These are phyloP conservation scores for Zasmidium citrigriseum DNA, from an alignment of 2,329 filamentous ascomycete genomes.

Conservation along the genomic window DNA sequence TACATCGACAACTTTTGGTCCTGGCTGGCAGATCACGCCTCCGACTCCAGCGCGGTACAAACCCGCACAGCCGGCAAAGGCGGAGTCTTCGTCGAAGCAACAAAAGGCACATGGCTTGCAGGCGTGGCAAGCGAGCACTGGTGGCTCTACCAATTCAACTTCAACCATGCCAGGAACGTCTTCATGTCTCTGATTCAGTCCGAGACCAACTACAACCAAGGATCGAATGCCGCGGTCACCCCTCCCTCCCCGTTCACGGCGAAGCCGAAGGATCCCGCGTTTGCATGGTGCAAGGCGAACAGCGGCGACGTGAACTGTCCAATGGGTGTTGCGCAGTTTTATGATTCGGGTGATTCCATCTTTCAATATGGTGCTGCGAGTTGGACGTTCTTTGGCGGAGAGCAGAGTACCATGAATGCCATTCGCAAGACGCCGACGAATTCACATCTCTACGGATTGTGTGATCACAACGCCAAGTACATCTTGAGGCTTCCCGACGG, in stretches of 20 bases:
- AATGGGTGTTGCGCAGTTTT: slow-evolving; percentile 26
- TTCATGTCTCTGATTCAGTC: slow-evolving; percentile 51
- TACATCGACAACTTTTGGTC: slow-evolving; percentile 57
- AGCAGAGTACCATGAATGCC: slow-evolving; percentile 14
- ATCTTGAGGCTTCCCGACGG: slow-evolving; percentile 16
- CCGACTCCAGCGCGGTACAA: slow-evolving; percentile 38
- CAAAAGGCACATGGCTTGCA: slow-evolving; percentile 53
- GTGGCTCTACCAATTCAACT: slow-evolving; percentile 52
- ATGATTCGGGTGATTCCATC: slow-evolving; percentile 29
- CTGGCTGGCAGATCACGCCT: slow-evolving; percentile 54
- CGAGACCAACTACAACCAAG: slow-evolving; percentile 51
- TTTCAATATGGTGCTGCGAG: slow-evolving; percentile 39
- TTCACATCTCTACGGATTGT: slow-evolving; percentile 12
- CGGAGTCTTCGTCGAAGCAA: slow-evolving; percentile 38
- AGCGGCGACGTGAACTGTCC: slow-evolving; percentile 26
- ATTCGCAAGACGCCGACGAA: slow-evolving; percentile 8
- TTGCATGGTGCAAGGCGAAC: slow-evolving; percentile 20
- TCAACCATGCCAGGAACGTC: slow-evolving; percentile 50
- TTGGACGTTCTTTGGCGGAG: slow-evolving; percentile 37
- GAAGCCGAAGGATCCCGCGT: slow-evolving; percentile 30
- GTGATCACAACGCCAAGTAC: slow-evolving; percentile 9
- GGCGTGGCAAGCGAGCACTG: slow-evolving; percentile 40
- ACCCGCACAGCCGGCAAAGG: slow-evolving; percentile 42
- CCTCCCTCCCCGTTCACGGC: slow-evolving; percentile 40
- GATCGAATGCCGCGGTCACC: slow-evolving; percentile 1